These are phyloP conservation scores for Neonothopanus nambi DNA, from an alignment of 1,284 basidiomycete species.

Conservation along the genomic window DNA sequence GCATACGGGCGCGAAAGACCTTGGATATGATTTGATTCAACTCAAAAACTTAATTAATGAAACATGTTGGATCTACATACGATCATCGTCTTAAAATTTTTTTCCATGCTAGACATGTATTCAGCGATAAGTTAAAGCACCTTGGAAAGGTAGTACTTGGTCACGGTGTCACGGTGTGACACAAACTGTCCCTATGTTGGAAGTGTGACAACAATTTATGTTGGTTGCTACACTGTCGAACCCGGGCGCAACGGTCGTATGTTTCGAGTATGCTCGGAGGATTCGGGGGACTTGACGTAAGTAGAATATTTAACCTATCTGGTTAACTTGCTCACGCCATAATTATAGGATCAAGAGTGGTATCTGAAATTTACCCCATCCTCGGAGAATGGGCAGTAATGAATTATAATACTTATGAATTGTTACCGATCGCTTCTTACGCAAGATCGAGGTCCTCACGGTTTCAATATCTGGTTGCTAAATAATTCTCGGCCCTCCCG, in stretches of 20 bases:
- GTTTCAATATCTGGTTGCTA: slow-evolving; percentile 17
- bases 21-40: no score
- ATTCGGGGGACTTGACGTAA: not conserved
- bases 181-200: no score
- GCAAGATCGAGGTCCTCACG: slow-evolving; percentile 6
- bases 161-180: no score
- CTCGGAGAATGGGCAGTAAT: slow-evolving; percentile 9
- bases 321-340: not conserved
- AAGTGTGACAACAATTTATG: not conserved
- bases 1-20: no score
- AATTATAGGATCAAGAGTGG: not conserved
- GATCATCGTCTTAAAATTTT: no score
- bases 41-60: no score
- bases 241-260: not conserved
- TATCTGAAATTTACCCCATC: not conserved
- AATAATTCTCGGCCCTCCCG: slow-evolving; percentile 13
- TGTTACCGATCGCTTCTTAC: slow-evolving; percentile 18
- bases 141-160: no score
- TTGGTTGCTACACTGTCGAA: not conserved
- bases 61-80: no score
- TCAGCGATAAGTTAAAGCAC: no score
- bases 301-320: no score
- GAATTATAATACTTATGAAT: slow-evolving; percentile 16
- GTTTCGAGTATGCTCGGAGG: not conserved
- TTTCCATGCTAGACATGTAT: no score